Conservation (phyloP, 805 yeast genomes). For the Saccharomycopsis sp. region DNA sequence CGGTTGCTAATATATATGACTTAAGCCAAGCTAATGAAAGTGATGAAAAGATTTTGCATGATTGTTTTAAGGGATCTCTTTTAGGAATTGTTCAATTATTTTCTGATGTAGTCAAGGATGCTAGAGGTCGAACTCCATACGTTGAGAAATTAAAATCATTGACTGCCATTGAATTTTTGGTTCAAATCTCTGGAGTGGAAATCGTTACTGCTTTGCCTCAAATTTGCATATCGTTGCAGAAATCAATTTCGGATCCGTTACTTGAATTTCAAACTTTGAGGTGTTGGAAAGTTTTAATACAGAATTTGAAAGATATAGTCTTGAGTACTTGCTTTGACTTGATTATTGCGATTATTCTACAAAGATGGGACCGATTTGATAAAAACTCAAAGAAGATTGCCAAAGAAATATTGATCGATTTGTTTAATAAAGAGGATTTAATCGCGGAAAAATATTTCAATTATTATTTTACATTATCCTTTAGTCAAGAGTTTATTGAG, state of each 20-base stretch:
- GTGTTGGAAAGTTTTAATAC: conserved; percentile 61
- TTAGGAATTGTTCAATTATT: conserved; percentile 73
- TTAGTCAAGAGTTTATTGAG: conserved; percentile 33
- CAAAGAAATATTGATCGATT: conserved; percentile 38
- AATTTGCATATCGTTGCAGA: conserved; percentile 76
- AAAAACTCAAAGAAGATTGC: conserved; percentile 44
- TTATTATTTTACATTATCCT: conserved; percentile 48
- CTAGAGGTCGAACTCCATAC: conserved; percentile 63
- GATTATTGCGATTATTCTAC: conserved; percentile 64
- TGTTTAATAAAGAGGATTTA: conserved; percentile 30
- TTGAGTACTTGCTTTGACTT: conserved; percentile 65
- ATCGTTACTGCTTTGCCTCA: conserved; percentile 74
- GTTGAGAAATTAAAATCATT: conserved; percentile 66
- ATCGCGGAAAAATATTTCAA: conserved; percentile 38
- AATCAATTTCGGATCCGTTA: conserved; percentile 58
- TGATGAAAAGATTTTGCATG: conserved; percentile 30
- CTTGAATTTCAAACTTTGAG: conserved; percentile 55
- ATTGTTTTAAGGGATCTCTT: conserved; percentile 49
- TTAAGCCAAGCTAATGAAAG: conserved; percentile 23
- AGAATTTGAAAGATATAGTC: conserved; percentile 47
- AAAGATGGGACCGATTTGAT: conserved; percentile 52
- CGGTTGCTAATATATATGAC: conserved; percentile 21
- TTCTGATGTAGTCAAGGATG: conserved; percentile 71
- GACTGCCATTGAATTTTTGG: conserved; percentile 64
- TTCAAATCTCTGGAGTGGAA: conserved; percentile 44